Evolutionary conservation across 1,284 basidiomycete species (phyloP).

Genomic region (Cryptococcus hybrid): DNA sequence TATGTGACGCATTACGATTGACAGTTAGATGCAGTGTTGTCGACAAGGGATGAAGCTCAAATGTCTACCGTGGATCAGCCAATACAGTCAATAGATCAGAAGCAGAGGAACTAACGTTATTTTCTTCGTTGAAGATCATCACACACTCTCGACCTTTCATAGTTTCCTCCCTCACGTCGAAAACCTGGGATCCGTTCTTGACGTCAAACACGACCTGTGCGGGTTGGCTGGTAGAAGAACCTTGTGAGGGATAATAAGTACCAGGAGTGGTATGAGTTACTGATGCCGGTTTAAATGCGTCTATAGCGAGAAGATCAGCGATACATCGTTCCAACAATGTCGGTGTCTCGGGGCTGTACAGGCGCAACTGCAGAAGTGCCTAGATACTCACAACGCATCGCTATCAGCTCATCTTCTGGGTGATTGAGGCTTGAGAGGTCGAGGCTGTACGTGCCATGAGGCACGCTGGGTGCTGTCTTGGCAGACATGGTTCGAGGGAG

Average conservation of each 20-base stretch:
- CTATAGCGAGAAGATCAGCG: constrained; percentile 11
- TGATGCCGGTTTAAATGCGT: constrained; percentile 44
- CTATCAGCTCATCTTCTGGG: constrained; percentile 15
- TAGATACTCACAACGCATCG: constrained; percentile 23
- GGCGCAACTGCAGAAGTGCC: not conserved
- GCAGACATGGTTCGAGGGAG: too few relatives aligned
- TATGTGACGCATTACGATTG: constrained; percentile 26
- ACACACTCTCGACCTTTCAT: constrained; percentile 38
- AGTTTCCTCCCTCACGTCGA: constrained; percentile 32
- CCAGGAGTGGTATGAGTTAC: constrained; percentile 27
- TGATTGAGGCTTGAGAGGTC: constrained; percentile 7
- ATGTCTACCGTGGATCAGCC: constrained; percentile 16
- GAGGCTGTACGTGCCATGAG: constrained; percentile 16
- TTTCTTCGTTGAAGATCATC: constrained; percentile 32
- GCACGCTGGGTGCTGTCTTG: not conserved
- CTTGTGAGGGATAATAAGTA: constrained; percentile 7
- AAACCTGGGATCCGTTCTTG: constrained; percentile 33
- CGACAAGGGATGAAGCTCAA: constrained; percentile 30
- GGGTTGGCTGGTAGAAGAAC: not conserved
- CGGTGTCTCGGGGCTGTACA: not conserved
- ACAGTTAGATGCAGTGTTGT: constrained; percentile 33
- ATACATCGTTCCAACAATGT: too few relatives aligned
- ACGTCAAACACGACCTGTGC: constrained; percentile 18
- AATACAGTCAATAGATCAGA: not conserved
- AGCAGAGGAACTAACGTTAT: constrained; percentile 21